Conservation (phyloP, 768 basidiomycete genomes). For the Auriscalpium vulgare region DNA sequence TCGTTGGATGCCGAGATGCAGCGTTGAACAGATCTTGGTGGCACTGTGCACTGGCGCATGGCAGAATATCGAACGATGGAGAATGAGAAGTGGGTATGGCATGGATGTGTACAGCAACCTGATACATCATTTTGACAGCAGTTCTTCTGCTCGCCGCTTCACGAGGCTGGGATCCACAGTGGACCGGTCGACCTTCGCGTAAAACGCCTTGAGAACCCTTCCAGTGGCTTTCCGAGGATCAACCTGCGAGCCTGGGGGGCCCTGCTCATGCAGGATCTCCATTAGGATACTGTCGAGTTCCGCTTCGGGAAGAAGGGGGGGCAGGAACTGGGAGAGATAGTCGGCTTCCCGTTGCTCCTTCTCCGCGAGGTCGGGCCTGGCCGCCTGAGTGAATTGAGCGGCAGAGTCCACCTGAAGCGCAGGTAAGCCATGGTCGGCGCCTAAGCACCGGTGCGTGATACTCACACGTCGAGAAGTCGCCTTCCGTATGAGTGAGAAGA, state of each 20-base stretch:
- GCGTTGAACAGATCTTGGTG: no score
- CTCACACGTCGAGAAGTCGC: slow-evolving; percentile 52
- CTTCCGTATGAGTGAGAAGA: slow-evolving; percentile 49
- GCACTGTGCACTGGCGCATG: no score
- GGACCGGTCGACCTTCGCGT: slow-evolving; percentile 50
- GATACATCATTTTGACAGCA: slow-evolving; percentile 21
- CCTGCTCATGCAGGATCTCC: slow-evolving; percentile 28
- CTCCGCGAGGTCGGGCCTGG: slow-evolving; percentile 57
- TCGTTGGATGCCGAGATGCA: no score
- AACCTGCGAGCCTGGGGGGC: slow-evolving; percentile 17
- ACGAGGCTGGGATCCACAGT: slow-evolving; percentile 50
- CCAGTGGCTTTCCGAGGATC: slow-evolving; percentile 34
- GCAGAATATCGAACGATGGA: no score
- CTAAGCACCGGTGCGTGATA: background rate
- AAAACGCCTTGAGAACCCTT: slow-evolving; percentile 55
- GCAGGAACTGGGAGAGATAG: slow-evolving; percentile 47
- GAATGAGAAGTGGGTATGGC: background rate
- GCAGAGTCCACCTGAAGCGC: slow-evolving; percentile 48
- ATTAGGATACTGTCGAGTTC: slow-evolving; percentile 48
- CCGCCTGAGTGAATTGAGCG: slow-evolving; percentile 43
- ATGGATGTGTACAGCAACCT: background rate
- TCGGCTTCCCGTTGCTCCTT: slow-evolving; percentile 53
- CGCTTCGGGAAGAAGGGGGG: slow-evolving; percentile 46
- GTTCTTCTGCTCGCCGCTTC: slow-evolving; percentile 38
- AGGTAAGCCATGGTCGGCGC: background rate